Conservation (phyloP, 1,139 yeast species). For the Suhomyces bolitotheri region DNA sequence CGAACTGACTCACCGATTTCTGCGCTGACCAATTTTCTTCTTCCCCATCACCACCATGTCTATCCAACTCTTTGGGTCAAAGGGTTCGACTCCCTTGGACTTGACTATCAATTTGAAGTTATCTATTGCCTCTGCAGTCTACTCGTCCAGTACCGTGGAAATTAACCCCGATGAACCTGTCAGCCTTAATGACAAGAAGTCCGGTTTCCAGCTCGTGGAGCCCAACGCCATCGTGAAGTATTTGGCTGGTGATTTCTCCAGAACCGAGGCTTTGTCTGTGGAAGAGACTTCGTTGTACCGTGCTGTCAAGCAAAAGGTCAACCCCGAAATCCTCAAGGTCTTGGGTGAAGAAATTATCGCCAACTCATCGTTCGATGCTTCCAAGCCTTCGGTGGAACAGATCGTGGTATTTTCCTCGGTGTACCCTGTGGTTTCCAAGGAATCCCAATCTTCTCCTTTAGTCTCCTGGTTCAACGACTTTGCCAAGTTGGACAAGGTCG, state of each 20-base stretch:
- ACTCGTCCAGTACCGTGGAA: slow-evolving; percentile 26
- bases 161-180: slow-evolving; percentile 38
- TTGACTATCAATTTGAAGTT: slow-evolving; percentile 61
- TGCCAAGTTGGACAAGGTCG: slow-evolving; percentile 34
- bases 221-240: slow-evolving; percentile 83
- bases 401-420: slow-evolving; percentile 48
- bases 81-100: slow-evolving; percentile 27
- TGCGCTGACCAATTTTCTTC: no score
- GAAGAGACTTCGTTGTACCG: slow-evolving; percentile 33
- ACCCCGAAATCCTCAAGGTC: slow-evolving; percentile 2
- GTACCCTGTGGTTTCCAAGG: slow-evolving; percentile 33
- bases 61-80: slow-evolving; percentile 16
- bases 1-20: no score
- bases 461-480: slow-evolving; percentile 47
- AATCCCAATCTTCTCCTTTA: slow-evolving; percentile 10
- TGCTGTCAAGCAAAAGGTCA: slow-evolving; percentile 11
- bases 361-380: slow-evolving; percentile 14
- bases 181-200: slow-evolving; percentile 35
- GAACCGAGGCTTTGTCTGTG: slow-evolving; percentile 21
- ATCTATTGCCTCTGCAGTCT: slow-evolving; percentile 51
- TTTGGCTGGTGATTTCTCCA: slow-evolving; percentile 50
- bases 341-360: slow-evolving; percentile 11
- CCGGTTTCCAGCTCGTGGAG: slow-evolving; percentile 60
- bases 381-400: slow-evolving; percentile 37
- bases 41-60: no score